phyloP scores from a whole-genome alignment of 164 flowering plant species.

The Protea cynaroides region DNA sequence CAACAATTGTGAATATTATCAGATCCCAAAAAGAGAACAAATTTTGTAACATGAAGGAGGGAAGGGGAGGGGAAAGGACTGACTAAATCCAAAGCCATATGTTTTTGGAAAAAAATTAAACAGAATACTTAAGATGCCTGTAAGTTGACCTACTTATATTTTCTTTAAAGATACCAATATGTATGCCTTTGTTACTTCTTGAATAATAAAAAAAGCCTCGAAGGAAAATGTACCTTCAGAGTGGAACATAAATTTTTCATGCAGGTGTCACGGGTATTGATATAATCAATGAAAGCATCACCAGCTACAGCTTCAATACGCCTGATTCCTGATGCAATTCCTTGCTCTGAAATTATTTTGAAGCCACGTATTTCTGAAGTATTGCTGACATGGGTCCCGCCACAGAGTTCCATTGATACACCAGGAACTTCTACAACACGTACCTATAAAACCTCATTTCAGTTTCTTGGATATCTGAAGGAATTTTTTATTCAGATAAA shows the following conservation, averaged over 20 bases:
- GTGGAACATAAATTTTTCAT: slow-evolving; percentile 71
- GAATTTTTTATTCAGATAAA: not conserved
- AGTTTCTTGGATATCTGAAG: slow-evolving; percentile 2
- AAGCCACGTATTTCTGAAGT: slow-evolving; percentile 89
- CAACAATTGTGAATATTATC: too few species aligned
- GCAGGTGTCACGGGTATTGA: slow-evolving; percentile 50
- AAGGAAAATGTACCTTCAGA: slow-evolving; percentile 49
- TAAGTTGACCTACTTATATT: too few species aligned
- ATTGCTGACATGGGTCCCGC: slow-evolving; percentile 89
- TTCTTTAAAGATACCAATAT: too few species aligned
- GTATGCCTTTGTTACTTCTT: too few species aligned
- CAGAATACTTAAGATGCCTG: too few species aligned
- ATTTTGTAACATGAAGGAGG: too few species aligned
- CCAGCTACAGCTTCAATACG: slow-evolving; percentile 96
- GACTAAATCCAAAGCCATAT: too few species aligned
- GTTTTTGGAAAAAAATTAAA: too few species aligned
- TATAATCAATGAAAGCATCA: slow-evolving; percentile 74
- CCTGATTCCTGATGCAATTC: slow-evolving; percentile 87
- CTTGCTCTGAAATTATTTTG: slow-evolving; percentile 90
- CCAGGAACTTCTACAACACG: slow-evolving; percentile 97
- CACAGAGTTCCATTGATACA: slow-evolving; percentile 96
- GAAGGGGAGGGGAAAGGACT: too few species aligned
- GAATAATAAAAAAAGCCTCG: too few species aligned
- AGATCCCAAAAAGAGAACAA: too few species aligned
- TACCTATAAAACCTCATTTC: slow-evolving; percentile 41